phyloP scores from a whole-genome alignment of 768 basidiomycete species.

The Trametes coccinea region DNA sequence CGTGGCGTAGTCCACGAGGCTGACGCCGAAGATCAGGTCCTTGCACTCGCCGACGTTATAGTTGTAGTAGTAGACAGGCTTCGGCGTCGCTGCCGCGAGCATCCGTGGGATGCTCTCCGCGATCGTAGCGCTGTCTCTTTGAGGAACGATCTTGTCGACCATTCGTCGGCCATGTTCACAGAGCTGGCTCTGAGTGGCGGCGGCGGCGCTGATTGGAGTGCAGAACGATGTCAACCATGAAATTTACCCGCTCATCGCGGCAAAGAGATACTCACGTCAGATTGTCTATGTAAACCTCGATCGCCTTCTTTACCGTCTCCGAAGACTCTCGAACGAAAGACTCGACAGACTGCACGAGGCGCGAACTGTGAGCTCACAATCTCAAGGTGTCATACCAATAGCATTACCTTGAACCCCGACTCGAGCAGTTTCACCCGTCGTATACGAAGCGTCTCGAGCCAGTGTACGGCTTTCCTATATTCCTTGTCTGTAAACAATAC shows the following conservation, averaged over 20 bases:
- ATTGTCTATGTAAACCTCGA: conserved; percentile 79
- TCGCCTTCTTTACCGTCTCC: conserved; percentile 56
- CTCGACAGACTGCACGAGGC: conserved; percentile 65
- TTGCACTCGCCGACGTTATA: conserved; percentile 81
- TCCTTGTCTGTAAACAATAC: conserved; percentile 65
- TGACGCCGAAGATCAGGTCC: conserved; percentile 89
- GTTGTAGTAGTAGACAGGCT: conserved; percentile 74
- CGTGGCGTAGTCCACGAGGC: conserved; percentile 85
- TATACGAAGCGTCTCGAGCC: conserved; percentile 88
- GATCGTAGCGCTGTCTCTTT: conserved; percentile 65
- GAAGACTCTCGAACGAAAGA: conserved; percentile 76
- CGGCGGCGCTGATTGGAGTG: conserved; percentile 61
- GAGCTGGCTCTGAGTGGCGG: conserved; percentile 71
- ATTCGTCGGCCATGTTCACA: conserved; percentile 61
- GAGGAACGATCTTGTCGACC: conserved; percentile 67
- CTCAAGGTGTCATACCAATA: background rate
- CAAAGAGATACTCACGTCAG: conserved; percentile 53
- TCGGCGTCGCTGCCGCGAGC: conserved; percentile 64
- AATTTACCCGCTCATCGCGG: background rate
- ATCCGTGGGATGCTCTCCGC: conserved; percentile 59
- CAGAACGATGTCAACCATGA: background rate
- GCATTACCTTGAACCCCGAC: conserved; percentile 72
- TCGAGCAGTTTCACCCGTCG: conserved; percentile 80
- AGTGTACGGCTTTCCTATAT: conserved; percentile 86
- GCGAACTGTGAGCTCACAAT: background rate